These are phyloP conservation scores for Cyanodermella asteris DNA, from an alignment of 2,329 filamentous ascomycete species.

Conservation along the genomic window DNA sequence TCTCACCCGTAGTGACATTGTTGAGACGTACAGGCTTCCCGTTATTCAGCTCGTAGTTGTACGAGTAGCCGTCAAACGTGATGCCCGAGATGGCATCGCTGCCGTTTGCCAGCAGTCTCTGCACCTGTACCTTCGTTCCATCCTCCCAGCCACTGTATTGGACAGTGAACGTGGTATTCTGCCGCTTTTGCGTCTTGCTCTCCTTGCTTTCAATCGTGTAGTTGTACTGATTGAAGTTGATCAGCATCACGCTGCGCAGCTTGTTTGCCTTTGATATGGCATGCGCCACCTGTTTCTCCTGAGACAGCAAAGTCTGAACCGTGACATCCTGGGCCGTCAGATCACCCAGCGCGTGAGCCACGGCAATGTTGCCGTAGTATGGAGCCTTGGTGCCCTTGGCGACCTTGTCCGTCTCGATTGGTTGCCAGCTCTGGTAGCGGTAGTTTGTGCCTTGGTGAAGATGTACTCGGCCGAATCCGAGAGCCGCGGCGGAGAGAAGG, in stretches of 20 bases:
- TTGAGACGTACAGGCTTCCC: conserved; percentile 30
- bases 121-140: conserved; percentile 15
- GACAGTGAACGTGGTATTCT: too few relatives aligned
- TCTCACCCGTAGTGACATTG: conserved; percentile 34
- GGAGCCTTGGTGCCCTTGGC: conserved; percentile 37
- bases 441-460: conserved; percentile 45
- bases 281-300: conserved; percentile 29
- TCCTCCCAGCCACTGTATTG: conserved; percentile 16
- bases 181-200: too few relatives aligned
- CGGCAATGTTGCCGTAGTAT: conserved; percentile 40
- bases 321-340: conserved; percentile 25
- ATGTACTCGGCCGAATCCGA: conserved; percentile 34
- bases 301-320: conserved; percentile 22
- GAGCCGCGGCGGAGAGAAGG: conserved; percentile 33
- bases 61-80: conserved; percentile 39
- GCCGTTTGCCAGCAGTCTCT: conserved; percentile 36
- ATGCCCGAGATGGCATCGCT: conserved; percentile 41
- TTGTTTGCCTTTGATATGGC: conserved; percentile 26
- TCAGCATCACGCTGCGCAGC: conserved; percentile 28
- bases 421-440: conserved; percentile 40
- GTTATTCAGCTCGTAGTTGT: conserved; percentile 34
- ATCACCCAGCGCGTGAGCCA: conserved; percentile 33
- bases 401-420: conserved; percentile 27
- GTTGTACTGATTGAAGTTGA: conserved; percentile 40
- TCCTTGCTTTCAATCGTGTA: too few relatives aligned